Evolutionary conservation across 495 filamentous ascomycete genomes (phyloP).

Genomic region (Hyaloscypha variabilis): DNA sequence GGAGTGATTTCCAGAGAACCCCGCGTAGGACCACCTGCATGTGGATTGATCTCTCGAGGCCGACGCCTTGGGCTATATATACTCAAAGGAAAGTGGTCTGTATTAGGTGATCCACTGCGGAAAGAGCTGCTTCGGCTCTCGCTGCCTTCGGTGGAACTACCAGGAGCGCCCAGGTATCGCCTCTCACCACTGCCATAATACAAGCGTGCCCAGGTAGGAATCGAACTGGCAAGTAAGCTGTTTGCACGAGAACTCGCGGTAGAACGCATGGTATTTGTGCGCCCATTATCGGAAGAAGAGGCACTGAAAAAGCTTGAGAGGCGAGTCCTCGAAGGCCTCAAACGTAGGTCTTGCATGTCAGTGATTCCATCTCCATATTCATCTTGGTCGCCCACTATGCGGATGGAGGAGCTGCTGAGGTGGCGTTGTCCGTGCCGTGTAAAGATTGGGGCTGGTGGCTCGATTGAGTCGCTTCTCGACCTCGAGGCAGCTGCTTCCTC

Average conservation of each 20-base stretch:
- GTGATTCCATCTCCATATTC: slow-evolving; percentile 58
- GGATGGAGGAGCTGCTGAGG: slow-evolving; percentile 27
- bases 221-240: slow-evolving; percentile 56
- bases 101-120: slow-evolving; percentile 43
- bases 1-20: slow-evolving; percentile 31
- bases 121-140: slow-evolving; percentile 47
- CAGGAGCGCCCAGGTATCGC: slow-evolving; percentile 44
- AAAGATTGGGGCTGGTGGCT: slow-evolving; percentile 43
- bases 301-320: slow-evolving; percentile 37
- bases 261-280: slow-evolving; percentile 45
- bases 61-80: slow-evolving; percentile 57
- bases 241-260: slow-evolving; percentile 48
- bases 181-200: slow-evolving; percentile 60
- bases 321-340: slow-evolving; percentile 47
- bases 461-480: slow-evolving; percentile 39
- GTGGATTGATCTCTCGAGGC: slow-evolving; percentile 31
- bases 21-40: slow-evolving; percentile 33
- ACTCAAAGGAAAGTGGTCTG: slow-evolving; percentile 47
- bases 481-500: slow-evolving; percentile 21
- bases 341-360: slow-evolving; percentile 45
- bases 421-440: slow-evolving; percentile 37
- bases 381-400: slow-evolving; percentile 47
- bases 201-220: slow-evolving; percentile 66
- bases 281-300: slow-evolving; percentile 44
- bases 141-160: slow-evolving; percentile 42